Evolutionary conservation across 768 basidiomycete species (phyloP), one percentile per base, ranked within the genome.

Genomic region (Suillus plorans): DNA sequence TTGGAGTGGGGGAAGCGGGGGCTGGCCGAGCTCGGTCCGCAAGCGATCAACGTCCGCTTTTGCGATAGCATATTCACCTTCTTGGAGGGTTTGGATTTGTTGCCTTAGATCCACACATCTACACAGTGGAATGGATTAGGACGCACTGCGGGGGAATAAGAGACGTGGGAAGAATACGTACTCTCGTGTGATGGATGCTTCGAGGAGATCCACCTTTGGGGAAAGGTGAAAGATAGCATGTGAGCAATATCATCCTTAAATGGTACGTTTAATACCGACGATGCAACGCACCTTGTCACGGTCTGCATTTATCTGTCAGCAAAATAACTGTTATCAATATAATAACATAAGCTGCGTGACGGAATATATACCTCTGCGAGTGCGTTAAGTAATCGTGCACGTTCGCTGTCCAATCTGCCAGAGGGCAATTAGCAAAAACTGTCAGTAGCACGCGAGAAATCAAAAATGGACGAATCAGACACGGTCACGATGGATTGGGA

Each of bases 1-100:
- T 69, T 94, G 91, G 53, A 94, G 69, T 69, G 83, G 88, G 3
- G 91, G 91, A 14, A 93, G 75, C 2, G 92, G 87, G 1, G 85
- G 78, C 69, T 94, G 89, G 1, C 91, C 92, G 8, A 94, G 85
- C 72, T 94, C 92, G 60, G 81, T 80, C 47, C 92, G 85, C 53
- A 94, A 79, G 61, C 84, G 78, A 71, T 94, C 92, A 56, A 94
- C 92, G 66, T 94, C 91, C 36, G 76, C 76, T 73, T 94, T 94
- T 5, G 92, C 88, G 9, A 77, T 74, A 16, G 89, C 81, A 71
- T 94, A 94, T 67, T 93, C 92, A 42, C 88, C 89, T 56, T 91
- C 91, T 25, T 89, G 87, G 13, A 94, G 80, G 14, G 78, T 75
- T 44, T 80, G 77, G 66, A 94, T 92, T 75, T 90, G 90, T 44